A percentile compares a stretch with the other conserved stretches of the same genome.
These are phyloP conservation scores for Eimeria necatrix DNA, from an alignment of 169 alveolate genomes.

Conservation along the genomic window DNA sequence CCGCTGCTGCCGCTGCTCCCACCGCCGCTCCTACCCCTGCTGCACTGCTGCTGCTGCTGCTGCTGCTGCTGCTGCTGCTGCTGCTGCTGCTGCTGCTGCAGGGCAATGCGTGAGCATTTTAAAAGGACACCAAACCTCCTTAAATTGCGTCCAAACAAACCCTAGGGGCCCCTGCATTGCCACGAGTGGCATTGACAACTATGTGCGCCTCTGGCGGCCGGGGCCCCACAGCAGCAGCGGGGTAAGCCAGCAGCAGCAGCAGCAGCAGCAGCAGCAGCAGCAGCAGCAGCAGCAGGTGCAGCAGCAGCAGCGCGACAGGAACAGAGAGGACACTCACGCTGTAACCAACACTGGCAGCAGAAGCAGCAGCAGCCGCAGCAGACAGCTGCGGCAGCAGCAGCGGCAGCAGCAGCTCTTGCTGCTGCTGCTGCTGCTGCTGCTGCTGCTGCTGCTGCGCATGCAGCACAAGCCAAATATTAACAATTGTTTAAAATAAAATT, in stretches of 20 bases:
- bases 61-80: constrained; percentile 34
- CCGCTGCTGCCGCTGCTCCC: no score
- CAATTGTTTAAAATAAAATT: neutral
- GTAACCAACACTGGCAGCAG: no score
- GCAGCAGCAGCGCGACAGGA: no score
- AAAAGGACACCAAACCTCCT: neutral
- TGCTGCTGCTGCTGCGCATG: neutral
- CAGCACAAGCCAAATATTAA: no score
- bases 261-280: no score
- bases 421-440: neutral
- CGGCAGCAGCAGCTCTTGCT: no score
- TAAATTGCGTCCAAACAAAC: constrained; percentile 41
- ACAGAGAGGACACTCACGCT: no score
- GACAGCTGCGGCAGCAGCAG: no score
- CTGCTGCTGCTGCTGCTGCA: constrained; percentile 51
- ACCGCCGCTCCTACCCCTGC: neutral
- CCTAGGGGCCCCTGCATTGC: neutral
- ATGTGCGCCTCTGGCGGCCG: neutral
- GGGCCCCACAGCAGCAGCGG: no score
- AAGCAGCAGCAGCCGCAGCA: no score
- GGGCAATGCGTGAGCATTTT: constrained; percentile 29
- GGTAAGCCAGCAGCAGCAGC: no score
- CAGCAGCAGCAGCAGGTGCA: no score
- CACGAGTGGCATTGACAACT: constrained; percentile 42
- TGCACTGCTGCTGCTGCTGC: neutral